These are phyloP conservation scores for Triangularia verruculosa DNA, from an alignment of 2,329 filamentous ascomycete species.

Conservation along the genomic window DNA sequence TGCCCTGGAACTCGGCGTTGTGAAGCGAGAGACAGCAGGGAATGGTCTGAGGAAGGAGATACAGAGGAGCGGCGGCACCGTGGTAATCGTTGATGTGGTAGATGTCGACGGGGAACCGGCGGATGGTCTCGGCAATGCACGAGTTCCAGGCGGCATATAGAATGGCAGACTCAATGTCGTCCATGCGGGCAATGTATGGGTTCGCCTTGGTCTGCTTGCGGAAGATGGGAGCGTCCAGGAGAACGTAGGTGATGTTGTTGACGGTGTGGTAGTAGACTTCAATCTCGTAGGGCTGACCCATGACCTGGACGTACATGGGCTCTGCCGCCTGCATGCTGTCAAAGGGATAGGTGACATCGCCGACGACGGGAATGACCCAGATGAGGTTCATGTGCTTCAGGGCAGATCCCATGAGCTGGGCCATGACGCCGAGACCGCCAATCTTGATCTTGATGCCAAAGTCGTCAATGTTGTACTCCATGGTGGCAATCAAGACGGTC, in stretches of 20 bases:
- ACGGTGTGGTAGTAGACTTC: slow-evolving; percentile 61
- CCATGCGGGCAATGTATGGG: slow-evolving; percentile 66
- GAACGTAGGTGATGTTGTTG: slow-evolving; percentile 65
- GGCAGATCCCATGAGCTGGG: slow-evolving; percentile 65
- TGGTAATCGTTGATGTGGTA: slow-evolving; percentile 42
- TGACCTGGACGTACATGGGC: slow-evolving; percentile 60
- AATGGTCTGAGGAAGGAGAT: slow-evolving; percentile 60
- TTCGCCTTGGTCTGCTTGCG: slow-evolving; percentile 60
- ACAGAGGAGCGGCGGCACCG: slow-evolving; percentile 52
- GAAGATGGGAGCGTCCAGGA: slow-evolving; percentile 65
- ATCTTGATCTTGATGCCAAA: slow-evolving; percentile 71
- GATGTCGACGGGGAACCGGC: slow-evolving; percentile 49
- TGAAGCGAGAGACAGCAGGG: slow-evolving; percentile 63
- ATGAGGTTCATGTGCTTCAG: slow-evolving; percentile 63
- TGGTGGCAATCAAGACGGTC: slow-evolving; percentile 65
- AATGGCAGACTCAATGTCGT: slow-evolving; percentile 64
- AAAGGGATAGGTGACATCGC: slow-evolving; percentile 60
- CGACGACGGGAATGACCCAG: slow-evolving; percentile 62
- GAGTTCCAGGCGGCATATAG: slow-evolving; percentile 71
- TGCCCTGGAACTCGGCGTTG: slow-evolving; percentile 67
- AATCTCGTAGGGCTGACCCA: slow-evolving; percentile 59
- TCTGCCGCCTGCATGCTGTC: slow-evolving; percentile 51
- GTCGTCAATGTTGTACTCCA: slow-evolving; percentile 71
- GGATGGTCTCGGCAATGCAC: slow-evolving; percentile 62
- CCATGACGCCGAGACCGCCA: slow-evolving; percentile 68